phyloP scores from a whole-genome alignment of 495 filamentous ascomycete genomes.

The Rostrohypoxylon terebratum region DNA sequence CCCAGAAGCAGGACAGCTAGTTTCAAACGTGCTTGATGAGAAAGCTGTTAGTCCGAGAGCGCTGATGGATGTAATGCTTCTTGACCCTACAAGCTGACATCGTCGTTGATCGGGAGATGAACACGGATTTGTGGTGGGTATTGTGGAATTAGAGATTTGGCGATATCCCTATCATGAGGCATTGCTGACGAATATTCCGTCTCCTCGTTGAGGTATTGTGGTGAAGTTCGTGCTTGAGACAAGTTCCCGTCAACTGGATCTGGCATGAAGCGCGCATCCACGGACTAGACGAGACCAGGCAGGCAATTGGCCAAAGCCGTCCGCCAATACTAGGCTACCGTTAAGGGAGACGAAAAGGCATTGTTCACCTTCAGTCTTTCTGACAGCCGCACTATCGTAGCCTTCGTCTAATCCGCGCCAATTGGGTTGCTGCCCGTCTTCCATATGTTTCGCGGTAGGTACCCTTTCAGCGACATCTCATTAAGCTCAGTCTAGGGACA shows the following conservation, averaged over 20 bases:
- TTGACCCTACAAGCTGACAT: no score
- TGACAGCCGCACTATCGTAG: background rate
- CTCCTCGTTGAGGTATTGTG: background rate
- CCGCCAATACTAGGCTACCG: background rate
- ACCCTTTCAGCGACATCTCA: background rate
- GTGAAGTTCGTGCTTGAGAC: background rate
- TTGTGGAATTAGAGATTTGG: no score
- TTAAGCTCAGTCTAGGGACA: background rate
- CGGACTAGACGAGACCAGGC: background rate
- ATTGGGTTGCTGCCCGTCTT: background rate
- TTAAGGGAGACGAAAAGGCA: background rate
- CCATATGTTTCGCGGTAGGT: background rate
- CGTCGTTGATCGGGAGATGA: background rate
- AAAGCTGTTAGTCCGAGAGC: no score
- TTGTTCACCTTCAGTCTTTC: background rate
- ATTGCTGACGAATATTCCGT: background rate
- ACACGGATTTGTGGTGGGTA: background rate
- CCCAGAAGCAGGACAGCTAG: no score
- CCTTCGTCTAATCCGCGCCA: background rate
- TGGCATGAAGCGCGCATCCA: background rate
- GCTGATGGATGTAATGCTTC: no score
- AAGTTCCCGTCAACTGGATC: background rate
- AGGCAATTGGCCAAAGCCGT: background rate
- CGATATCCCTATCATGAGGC: no score
- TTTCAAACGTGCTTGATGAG: no score